Evolutionary conservation across 306 rosid species (phyloP).

Genomic region (Crotalaria pallida): DNA sequence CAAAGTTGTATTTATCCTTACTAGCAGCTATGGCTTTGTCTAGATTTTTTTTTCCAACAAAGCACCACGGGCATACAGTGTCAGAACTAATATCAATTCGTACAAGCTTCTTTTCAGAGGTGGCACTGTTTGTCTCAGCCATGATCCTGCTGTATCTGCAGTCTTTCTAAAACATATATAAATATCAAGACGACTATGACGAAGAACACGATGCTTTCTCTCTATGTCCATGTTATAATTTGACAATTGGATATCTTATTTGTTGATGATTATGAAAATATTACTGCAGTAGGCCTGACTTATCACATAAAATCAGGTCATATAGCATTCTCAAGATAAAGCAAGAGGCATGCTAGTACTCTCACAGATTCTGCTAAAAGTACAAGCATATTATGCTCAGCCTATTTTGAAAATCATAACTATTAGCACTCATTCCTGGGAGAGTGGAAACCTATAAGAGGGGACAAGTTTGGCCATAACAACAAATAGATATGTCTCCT

Average conservation of each 20-base stretch:
- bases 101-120: slow-evolving; percentile 49
- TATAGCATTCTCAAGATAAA: neutral
- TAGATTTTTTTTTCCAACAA: slow-evolving; percentile 75
- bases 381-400: neutral
- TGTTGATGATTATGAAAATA: neutral
- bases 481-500: neutral
- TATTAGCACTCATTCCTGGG: neutral
- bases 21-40: slow-evolving; percentile 73
- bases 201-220: neutral
- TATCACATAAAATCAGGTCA: neutral
- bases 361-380: neutral
- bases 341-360: neutral
- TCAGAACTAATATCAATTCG: slow-evolving; percentile 68
- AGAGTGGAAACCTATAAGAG: neutral
- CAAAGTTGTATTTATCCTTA: slow-evolving; percentile 58
- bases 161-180: slow-evolving; percentile 21
- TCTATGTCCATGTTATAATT: neutral
- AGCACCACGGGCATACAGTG: slow-evolving; percentile 93
- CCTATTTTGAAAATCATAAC: neutral
- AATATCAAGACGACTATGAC: neutral
- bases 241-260: neutral
- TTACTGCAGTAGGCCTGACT: neutral
- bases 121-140: slow-evolving; percentile 38
- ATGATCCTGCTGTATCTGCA: slow-evolving; percentile 43
- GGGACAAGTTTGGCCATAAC: neutral